phyloP scores from a whole-genome alignment of 176 grass and related monocot genomes.

The Oryza meridionalis region DNA sequence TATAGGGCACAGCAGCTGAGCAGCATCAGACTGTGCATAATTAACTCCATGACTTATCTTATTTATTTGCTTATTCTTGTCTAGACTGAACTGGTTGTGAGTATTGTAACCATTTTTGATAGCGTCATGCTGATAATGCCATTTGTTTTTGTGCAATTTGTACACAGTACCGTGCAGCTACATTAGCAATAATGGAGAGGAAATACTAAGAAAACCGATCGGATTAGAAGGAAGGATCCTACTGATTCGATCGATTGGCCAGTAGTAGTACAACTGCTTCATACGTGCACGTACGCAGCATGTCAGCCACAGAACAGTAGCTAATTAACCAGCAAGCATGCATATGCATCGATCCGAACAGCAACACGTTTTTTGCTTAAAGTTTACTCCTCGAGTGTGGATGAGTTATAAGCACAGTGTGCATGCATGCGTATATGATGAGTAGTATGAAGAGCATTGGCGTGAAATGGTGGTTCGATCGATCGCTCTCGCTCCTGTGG shows the following conservation, averaged over 20 bases:
- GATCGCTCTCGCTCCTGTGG: slow-evolving; percentile 13
- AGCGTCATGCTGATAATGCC: slow-evolving; percentile 30
- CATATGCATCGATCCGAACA: background rate
- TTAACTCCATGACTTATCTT: background rate
- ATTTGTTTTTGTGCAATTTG: background rate
- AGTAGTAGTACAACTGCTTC: background rate
- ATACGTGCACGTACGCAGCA: slow-evolving; percentile 21
- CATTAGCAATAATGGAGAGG: slow-evolving; percentile 45
- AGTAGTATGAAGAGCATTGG: slow-evolving; percentile 16
- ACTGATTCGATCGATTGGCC: background rate
- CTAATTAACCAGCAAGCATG: background rate
- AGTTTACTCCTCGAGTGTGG: slow-evolving; percentile 54
- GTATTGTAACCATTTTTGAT: slow-evolving; percentile 44
- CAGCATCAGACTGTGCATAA: background rate
- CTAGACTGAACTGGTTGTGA: slow-evolving; percentile 26
- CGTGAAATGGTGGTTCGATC: slow-evolving; percentile 31
- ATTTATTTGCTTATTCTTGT: background rate
- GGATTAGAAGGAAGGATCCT: slow-evolving; percentile 39
- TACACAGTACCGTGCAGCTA: background rate
- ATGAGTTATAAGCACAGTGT: slow-evolving; percentile 34
- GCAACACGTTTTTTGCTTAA: slow-evolving; percentile 46
- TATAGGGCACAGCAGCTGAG: slow-evolving; percentile 34
- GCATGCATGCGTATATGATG: slow-evolving; percentile 34
- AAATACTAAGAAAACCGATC: slow-evolving; percentile 5
- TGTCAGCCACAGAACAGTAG: slow-evolving; percentile 34